Evolutionary conservation across 139 green algal species (phyloP), one percentile per base, ranked within the genome.

Genomic region (Chlamydomonas urium): DNA sequence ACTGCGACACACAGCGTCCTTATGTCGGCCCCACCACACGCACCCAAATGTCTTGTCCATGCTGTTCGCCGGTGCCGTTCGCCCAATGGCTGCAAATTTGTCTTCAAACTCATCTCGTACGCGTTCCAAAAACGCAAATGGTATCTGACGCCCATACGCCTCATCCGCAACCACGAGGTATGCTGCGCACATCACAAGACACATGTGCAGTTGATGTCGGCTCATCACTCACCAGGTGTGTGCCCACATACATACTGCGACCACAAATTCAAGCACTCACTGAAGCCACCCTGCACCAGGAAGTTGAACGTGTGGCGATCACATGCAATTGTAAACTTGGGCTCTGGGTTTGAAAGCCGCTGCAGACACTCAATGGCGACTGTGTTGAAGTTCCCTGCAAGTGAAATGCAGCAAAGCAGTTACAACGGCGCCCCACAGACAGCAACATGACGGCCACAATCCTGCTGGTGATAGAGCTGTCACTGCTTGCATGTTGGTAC

Each of bases 121-220:
- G 1, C 87, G 80, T 36, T 98, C 90, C 62, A 99, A 72, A 71
- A 96, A 97, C 21, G 90, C 92, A 85, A 97, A 98, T 0, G 93
- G 91, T 21, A 98, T 89, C 29, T 96, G 86, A 2, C 93, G 76
- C 0, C 92, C 92, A 70, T 90, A 94, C 0, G 84, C 84, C 56
- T 96, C 91, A 45, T 97, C 90, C 29, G 94, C 93, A 0, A 98
- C 93, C 14, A 92, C 94, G 66, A 97, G 70, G 80, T 91, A 98
- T 0, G 83, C 85, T 92, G 85, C 42, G 42, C 42, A 8, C 42
- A 50, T 14, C 14, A 14, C 42, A 50, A 50, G 42, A 14, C n/a
- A n/a, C n/a, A n/a, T n/a, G 14, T 50, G 42, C 14, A 50, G 8
- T 50, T 50, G 42, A 50, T 50, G 42, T 50, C 42, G 42, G 14